Evolutionary conservation across 179 eudicot species (phyloP), one percentile per base, ranked within the genome.

Genomic region (Gypsophila paniculata): DNA sequence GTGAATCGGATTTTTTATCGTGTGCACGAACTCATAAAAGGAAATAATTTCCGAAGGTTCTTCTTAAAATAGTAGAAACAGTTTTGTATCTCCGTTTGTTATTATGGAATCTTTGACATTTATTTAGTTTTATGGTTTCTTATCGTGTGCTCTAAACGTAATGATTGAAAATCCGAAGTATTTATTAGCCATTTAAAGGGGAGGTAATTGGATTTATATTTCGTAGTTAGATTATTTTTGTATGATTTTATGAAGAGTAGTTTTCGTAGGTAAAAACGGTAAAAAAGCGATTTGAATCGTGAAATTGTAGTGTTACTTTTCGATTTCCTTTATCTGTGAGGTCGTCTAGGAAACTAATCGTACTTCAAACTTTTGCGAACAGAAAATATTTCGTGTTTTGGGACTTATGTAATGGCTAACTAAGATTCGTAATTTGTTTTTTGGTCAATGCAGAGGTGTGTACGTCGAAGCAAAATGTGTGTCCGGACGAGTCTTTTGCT

Each of bases 401-500:
- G 57, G 46, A 23, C 14, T 14, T 68, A 34, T 46, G 21, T 11
- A 21, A 3, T 12, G 2, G 69, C 9, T 32, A 17, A 14, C 65
- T 15, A 23, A 17, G 14, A 26, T 49, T 17, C 17, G 15, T 68
- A 1, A 14, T 5, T 54, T 51, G 29, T 25, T 68, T 71, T 71
- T 21, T 71, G 65, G 26, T 55, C 22, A 32, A 34, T 71, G 68
- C 76, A 74, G 83, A 78, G 72, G 42, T 18, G 65, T 61, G 63
- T 23, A 60, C 61, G 21, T 72, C 44, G 29, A 26, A 72, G 75
- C 71, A 82, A 70, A 80, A 84, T 78, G 81, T 69, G 69, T 68
- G 74, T 68, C 25, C 48, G 39, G 66, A 82, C 75, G 15, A 75
- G 74, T 17, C 75, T 87, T 76, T 65, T 85, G 69, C 74, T 76